Evolutionary conservation across 306 rosid species (phyloP), one percentile per base, ranked within the genome.

Genomic region (Abrus pulchellus): DNA sequence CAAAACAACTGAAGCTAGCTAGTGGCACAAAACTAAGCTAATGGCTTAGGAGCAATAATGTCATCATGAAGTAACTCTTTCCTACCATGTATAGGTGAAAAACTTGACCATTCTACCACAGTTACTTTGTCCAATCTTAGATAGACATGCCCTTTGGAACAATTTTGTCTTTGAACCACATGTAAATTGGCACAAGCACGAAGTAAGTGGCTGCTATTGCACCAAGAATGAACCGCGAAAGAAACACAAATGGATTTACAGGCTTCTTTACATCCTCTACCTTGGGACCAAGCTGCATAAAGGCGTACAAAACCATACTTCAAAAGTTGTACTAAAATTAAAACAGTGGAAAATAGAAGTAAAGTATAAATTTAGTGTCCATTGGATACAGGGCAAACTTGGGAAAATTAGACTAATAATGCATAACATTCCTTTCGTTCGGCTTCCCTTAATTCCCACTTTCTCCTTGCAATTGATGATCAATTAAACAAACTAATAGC

Each of bases 121-220:
- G n/a, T 59, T 59, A 65, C 13, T 47, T 10, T 50, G 48, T 60
- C 41, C 60, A 67, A 54, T 40, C 74, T 89, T 76, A 91, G 67
- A 93, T 90, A 33, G 93, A 92, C 79, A 85, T 85, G 49, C 93
- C 94, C 82, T 84, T 88, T 44, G 97, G 93, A 79, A 90, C 90
- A 72, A 91, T 87, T 78, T 83, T 85, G 83, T 93, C 90, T 60
- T 93, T 93, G 83, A 91, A 53, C 97, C 97, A 91, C 97, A 93
- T 93, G 90, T 91, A 90, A 62, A 93, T 79, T 20, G 97, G 97
- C 32, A 90, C 87, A 45, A 93, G 90, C 9, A 86, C 90, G 28
- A 9, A 87, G 90, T 88, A 93, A 29, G 91, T 73, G 53, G 89
- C 88, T 55, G 97, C 93, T 64, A 93, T 59, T 68, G 78, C 85